Base-by-base conservation (phyloP, 2,329 filamentous ascomycete genomes). In the Diaporthe citrichinensis region DNA sequence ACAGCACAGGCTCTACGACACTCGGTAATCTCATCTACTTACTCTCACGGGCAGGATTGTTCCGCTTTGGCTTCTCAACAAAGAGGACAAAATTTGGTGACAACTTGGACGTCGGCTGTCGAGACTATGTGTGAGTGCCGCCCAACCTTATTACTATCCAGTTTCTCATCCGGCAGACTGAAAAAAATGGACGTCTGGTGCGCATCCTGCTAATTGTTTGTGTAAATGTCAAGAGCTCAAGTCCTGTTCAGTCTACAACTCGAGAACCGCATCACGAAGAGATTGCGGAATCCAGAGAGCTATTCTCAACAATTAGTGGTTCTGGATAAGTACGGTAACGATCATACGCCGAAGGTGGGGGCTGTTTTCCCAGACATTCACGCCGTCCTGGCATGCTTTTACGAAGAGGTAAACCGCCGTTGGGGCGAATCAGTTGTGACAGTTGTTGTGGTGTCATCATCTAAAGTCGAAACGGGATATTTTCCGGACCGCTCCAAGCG, bases 381-480 rank as follows among this genome's bases (percentile, higher is more conserved):
- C 31, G 31, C 31, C 31, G 31, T 7, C 57, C 23, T 59, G 57
- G 34, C 57, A 59, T 6, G 4, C 23, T 59, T 23, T 59, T 59
- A 4, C 34, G 34, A 39, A 59, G 23, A 25, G 39, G 8, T 8
- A 4, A 15, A 1, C 8, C 34, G 10, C n/a, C 34, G 1, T 20
- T 4, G 2, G 10, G 20, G 20, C 20, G 17, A 3, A 1, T 12
- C 20, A 15, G n/a, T 12, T 3, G 1, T 31, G 1, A 5, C 20
- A 15, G n/a, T 12, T 3, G 1, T 31, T 62, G 14, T 44, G 1
- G 14, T 17, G 7, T 12, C 14, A 44, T 23, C 59, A 44, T 28
- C 59, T 28, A 2, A 14, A 61, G 58, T 44, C n/a, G 36, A 44
- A 23, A 4, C 0, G 15, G 59, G 36, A 28, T 62, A 9, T 6